Evolutionary conservation across 768 basidiomycete species (phyloP), one percentile per base, ranked within the genome.

Genomic region (Termitomyces bulborhizus): DNA sequence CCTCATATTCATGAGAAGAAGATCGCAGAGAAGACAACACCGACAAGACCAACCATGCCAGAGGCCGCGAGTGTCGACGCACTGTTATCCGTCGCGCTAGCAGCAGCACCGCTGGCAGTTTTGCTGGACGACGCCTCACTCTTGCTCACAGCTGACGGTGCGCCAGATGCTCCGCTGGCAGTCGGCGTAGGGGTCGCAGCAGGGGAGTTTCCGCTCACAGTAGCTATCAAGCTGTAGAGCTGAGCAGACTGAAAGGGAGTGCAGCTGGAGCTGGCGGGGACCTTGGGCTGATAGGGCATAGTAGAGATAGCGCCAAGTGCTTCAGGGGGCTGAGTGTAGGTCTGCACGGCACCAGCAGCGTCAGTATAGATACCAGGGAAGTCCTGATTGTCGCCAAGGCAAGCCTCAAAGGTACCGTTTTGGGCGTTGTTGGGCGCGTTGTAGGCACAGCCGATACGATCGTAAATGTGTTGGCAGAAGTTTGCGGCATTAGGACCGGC

Each of bases 391-490:
- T 88, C 86, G 24, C 83, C 82, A 8, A 78, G 64, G 71, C 90
- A 93, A 7, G 75, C 70, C 55, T 83, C 80, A 70, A 88, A 92
- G 0, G 73, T 72, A 29, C 77, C 79, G 44, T 83, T 72, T 46
- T 76, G 66, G 36, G 86, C 85, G 34, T 73, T 68, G 66, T 79
- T 82, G 15, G 90, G 90, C 16, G 80, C 84, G 66, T 90, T 92
- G 75, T 83, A 90, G 2, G 58, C 63, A 61, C 86, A 85, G 9
- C 91, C 90, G 49, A 90, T 84, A 55, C 84, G 85, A 64, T 90
- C 88, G 56, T 74, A 85, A 57, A 82, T 78, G 75, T 93, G 84
- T 66, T 88, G 73, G 73, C 90, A 91, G 62, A 67, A 78, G n/a
- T 71, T 63, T 4, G 73, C 71, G 0, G 78, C 74, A 61, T 81